These are phyloP conservation scores for Ilyonectria robusta DNA, from an alignment of 2,329 filamentous ascomycete species.

Conservation along the genomic window DNA sequence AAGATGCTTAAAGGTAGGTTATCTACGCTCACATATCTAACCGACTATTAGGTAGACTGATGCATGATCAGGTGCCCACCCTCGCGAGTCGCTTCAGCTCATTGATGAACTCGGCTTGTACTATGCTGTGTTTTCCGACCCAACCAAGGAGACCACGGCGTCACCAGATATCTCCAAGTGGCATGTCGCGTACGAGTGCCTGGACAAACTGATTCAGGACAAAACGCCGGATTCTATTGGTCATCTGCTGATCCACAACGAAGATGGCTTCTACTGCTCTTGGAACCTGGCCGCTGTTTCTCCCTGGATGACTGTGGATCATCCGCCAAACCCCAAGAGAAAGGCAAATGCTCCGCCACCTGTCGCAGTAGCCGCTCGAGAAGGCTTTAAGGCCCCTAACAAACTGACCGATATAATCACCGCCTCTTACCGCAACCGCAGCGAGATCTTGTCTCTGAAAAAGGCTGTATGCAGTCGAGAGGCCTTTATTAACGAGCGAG, in stretches of 20 bases:
- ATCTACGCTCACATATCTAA: background rate
- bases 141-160: conserved; percentile 66
- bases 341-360: conserved; percentile 68
- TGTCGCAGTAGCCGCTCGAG: conserved; percentile 70
- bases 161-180: conserved; percentile 73
- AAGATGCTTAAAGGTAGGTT: conserved; percentile 85
- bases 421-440: conserved; percentile 73
- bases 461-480: conserved; percentile 63
- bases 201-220: conserved; percentile 66
- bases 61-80: conserved; percentile 66
- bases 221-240: conserved; percentile 64
- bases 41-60: conserved; percentile 11
- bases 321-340: conserved; percentile 58
- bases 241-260: conserved; percentile 70
- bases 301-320: conserved; percentile 75
- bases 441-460: conserved; percentile 76
- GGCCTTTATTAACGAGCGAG: conserved; percentile 66
- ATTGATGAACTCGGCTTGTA: conserved; percentile 79
- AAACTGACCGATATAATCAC: conserved; percentile 79
- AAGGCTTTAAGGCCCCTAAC: conserved; percentile 86
- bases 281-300: conserved; percentile 84
- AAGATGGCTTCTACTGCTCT: conserved; percentile 77
- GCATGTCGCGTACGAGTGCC: conserved; percentile 73
- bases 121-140: conserved; percentile 80
- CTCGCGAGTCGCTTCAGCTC: conserved; percentile 72